Base-by-base conservation (phyloP, 2,329 filamentous ascomycete genomes). In the Cladophialophora carrionii region DNA sequence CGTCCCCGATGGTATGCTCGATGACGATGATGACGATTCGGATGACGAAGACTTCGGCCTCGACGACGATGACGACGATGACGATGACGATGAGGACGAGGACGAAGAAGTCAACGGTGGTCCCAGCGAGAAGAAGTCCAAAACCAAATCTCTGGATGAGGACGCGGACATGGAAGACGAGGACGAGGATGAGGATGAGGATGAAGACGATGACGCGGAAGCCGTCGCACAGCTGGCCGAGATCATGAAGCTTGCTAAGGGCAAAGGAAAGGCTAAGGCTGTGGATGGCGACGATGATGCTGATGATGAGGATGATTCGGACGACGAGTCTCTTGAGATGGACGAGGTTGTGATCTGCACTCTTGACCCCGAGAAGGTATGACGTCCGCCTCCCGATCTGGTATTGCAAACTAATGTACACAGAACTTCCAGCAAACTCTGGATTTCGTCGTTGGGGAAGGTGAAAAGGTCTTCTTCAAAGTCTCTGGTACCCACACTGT, bases 351-450 rank as follows among this genome's bases (percentile, higher is more conserved):
- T 98, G 72, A 82, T 99, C 73, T 99, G 95, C 87, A 99, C 95
- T 68, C 87, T 99, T 61, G 93, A 98, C 81, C 91, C 93, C 34
- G 88, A 92, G 79, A 91, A 89, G 83, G 95, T 97, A 88, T 48
- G 48, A 0, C 22, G 12, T 76, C 63, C 32, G 20, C 55, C 37
- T 24, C 48, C 9, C 5, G 5, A 29, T 49, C 10, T 46, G 51
- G 7, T 24, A 57, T 24, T 37, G 37, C 2, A 56, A 55, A 68
- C 49, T 51, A 48, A 43, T 14, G 20, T 26, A 17, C 24, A 62
- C 62, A 98, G 95, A 87, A 91, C 83, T 96, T 90, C 85, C 95
- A 99, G 81, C 96, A 99, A 81, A 82, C 95, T 55, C 87, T 99
- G 65, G 92, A 99, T 79, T 91, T 99, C 78, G 95, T 91, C 70